Base-by-base conservation (phyloP, 345 rosid species). In the Aquilaria sinensis region DNA sequence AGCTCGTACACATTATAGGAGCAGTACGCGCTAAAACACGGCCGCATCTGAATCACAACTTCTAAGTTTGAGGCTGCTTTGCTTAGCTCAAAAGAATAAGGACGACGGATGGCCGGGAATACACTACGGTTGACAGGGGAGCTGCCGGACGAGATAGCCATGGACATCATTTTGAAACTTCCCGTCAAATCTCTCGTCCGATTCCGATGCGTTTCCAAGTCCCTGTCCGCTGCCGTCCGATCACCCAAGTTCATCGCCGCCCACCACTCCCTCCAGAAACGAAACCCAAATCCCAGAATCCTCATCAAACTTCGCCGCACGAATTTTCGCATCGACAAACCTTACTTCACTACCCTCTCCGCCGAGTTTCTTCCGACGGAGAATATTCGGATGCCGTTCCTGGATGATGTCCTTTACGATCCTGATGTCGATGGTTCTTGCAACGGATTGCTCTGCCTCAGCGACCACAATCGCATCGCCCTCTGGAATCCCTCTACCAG, bases 151-250 rank as follows among this genome's bases (percentile, higher is more conserved):
- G 2, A 15, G 30, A 13, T 61, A 45, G 46, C 16, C 6, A 10
- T 31, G 53, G 57, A 51, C 33, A 63, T 63, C 33, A 15, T 51
- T 5, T 11, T 31, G 37, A 63, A 51, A 31, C 57, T 63, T 51
- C 66, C 57, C 1, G 66, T 51, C 9, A 16, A 62, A 51, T 63
- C 67, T 7, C 34, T 63, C 8, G 32, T 9, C 11, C 58, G 67
- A 41, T 64, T 64, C 60, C 53, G 57, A 46, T 63, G 58, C 50
- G 58, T 63, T 29, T 16, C 48, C 23, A 63, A 63, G 29, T 15
- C 57, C 4, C 41, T 47, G 33, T 63, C 12, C 52, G 33, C 32
- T 34, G 43, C 50, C 23, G 33, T 63, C 33, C 58, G 5, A 37
- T n/a, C 56, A 31, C 43, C 49, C 33, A 30, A 51, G 15, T 63